Conservation (phyloP, 1,139 yeast genomes). For the Protomyces inouyei region DNA sequence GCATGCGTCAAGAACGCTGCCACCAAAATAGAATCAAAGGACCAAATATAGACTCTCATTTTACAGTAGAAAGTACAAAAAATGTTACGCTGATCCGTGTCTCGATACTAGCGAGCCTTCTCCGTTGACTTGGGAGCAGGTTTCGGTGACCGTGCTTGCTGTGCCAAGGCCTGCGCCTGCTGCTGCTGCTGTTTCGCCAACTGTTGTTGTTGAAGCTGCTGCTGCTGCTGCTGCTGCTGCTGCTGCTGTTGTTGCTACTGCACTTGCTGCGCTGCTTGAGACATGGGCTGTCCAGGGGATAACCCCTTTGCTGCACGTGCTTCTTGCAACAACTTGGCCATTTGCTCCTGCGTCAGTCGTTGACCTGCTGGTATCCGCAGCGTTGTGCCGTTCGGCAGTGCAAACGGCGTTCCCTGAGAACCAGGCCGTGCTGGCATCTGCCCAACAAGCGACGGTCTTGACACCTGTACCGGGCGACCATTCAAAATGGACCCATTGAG, state of each 20-base stretch:
- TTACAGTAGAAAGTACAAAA: background rate
- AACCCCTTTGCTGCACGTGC: slow-evolving; percentile 13
- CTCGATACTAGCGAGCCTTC: background rate
- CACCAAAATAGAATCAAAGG: no score
- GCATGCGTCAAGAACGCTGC: no score
- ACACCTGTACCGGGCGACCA: background rate
- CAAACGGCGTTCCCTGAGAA: slow-evolving; percentile 1
- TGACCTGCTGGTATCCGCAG: slow-evolving; percentile 33
- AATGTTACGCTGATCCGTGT: background rate
- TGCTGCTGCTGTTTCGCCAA: background rate
- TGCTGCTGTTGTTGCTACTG: background rate
- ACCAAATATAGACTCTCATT: background rate
- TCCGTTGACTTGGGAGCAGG: background rate
- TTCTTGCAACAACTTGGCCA: slow-evolving; percentile 35
- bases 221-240: background rate
- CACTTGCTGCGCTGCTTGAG: background rate
- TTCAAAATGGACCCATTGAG: background rate
- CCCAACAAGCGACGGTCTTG: slow-evolving; percentile 21
- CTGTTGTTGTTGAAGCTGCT: background rate
- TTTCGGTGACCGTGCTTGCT: background rate
- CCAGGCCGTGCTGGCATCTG: slow-evolving; percentile 26
- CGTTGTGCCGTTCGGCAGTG: slow-evolving; percentile 32
- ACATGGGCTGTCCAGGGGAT: slow-evolving; percentile 1
- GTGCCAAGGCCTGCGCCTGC: background rate
- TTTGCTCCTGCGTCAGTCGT: slow-evolving; percentile 36